Conservation (phyloP, 352 stramenopile species). For the Phytophthora capsici region DNA sequence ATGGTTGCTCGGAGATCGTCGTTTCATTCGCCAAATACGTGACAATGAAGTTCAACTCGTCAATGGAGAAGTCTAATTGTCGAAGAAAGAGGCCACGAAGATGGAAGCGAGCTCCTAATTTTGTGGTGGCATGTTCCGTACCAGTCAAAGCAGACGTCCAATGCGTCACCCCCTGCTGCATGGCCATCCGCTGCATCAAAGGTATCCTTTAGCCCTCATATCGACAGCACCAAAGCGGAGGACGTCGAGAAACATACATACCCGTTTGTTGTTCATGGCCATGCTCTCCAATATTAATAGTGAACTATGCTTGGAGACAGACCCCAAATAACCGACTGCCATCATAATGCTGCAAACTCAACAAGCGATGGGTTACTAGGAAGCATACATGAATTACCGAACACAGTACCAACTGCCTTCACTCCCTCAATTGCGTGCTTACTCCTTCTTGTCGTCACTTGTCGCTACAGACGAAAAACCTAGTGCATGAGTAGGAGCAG, state of each 20-base stretch:
- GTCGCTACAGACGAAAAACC: constrained; percentile 9
- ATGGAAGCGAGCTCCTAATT: constrained; percentile 51
- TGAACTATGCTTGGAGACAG: too few relatives aligned
- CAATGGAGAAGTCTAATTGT: constrained; percentile 44
- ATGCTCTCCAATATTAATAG: too few relatives aligned
- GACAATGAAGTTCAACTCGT: constrained; percentile 55
- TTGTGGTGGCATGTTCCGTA: constrained; percentile 43
- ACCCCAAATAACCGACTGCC: background rate
- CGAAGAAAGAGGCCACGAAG: constrained; percentile 51
- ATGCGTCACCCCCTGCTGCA: constrained; percentile 32
- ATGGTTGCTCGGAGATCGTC: constrained; percentile 44
- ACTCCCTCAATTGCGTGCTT: constrained; percentile 21
- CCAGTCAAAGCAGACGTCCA: constrained; percentile 31
- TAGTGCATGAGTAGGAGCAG: constrained; percentile 8
- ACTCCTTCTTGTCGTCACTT: constrained; percentile 31
- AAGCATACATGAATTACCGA: constrained; percentile 42
- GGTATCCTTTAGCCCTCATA: background rate
- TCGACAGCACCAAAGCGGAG: background rate
- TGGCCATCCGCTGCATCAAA: constrained; percentile 29
- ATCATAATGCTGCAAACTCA: background rate
- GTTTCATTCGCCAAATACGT: constrained; percentile 51
- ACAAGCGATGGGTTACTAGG: constrained; percentile 12
- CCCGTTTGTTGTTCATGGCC: constrained; percentile 35
- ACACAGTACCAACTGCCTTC: constrained; percentile 33
- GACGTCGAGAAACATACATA: constrained; percentile 9